Base-by-base conservation (phyloP, 768 basidiomycete species). In the Pulveroboletus ravenelii region DNA sequence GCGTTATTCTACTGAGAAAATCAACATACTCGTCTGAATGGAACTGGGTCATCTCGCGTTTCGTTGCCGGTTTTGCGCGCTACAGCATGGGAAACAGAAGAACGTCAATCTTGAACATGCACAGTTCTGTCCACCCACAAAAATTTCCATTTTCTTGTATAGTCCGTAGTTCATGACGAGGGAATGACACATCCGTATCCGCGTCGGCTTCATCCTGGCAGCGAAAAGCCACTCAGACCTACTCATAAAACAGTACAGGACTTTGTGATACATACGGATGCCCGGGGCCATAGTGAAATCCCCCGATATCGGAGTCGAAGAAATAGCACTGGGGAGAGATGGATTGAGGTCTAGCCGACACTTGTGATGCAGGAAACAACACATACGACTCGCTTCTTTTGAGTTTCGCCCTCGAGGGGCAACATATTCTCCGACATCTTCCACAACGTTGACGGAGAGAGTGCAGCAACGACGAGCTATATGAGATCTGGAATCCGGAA, bases 61-160 rank as follows among this genome's bases (percentile, higher is more conserved):
- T 96, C 3, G 96, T 99, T 8, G 96, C 96, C 6, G 96, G 96
- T 78, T 99, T 99, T 5, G 96, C 96, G 53, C 96, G 84, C 96
- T 99, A 61, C 25, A 40, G 29, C 38, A 46, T 15, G 32, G 27
- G 25, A 29, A 30, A 45, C n/a, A 31, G 27, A 14, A n/a, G 31
- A n/a, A 48, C 9, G 32, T 53, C 32, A 54, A 41, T 20, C 29
- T 39, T 7, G 34, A 49, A 47, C 31, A 7, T 32, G 27, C n/a
- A 34, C 6, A 27, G 17, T 6, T 20, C 47, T 29, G 15, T 34
- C 41, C 20, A 78, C 96, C 60, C 64, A 97, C 96, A 61, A 97
- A 99, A 58, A 99, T 99, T 70, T 99, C 96, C 96, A 99, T 99
- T 72, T 93, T 93, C 72, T 97, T 97, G 76, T 99, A 99, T 15